These are phyloP conservation scores for Alternaria metachromatica DNA, from an alignment of 2,329 filamentous ascomycete genomes.

Conservation along the genomic window DNA sequence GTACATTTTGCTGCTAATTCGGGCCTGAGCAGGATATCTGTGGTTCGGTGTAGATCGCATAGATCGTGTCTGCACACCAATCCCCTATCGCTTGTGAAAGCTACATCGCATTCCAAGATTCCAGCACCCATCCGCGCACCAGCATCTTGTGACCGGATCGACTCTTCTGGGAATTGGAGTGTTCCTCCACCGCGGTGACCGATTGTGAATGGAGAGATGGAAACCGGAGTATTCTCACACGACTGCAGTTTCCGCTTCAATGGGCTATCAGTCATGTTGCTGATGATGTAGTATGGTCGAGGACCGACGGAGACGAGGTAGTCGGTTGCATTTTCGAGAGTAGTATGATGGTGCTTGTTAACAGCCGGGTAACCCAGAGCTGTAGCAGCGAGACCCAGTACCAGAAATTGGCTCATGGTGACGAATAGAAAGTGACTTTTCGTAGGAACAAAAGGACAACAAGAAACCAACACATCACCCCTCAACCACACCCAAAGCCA, in stretches of 20 bases:
- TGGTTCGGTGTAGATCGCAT: conserved; percentile 73
- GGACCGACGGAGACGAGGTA: conserved; percentile 64
- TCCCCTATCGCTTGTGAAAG: conserved; percentile 68
- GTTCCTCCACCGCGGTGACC: conserved; percentile 64
- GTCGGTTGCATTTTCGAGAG: background rate
- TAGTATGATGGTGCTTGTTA: conserved; percentile 13
- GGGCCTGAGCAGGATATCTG: conserved; percentile 68
- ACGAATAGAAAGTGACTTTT: rapidly evolving
- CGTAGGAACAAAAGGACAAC: background rate
- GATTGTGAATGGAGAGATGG: conserved; percentile 63
- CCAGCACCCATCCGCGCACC: conserved; percentile 72
- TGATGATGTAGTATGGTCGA: conserved; percentile 68
- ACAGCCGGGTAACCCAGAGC: conserved; percentile 17
- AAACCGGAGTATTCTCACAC: conserved; percentile 63
- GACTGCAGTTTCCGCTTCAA: conserved; percentile 66
- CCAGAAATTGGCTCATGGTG: background rate
- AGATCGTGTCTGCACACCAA: conserved; percentile 73
- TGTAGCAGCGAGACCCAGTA: conserved; percentile 15
- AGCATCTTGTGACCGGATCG: conserved; percentile 64
- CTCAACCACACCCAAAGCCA: background rate
- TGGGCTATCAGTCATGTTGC: conserved; percentile 66
- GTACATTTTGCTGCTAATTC: conserved; percentile 70
- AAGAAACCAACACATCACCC: background rate
- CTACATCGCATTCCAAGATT: conserved; percentile 71
- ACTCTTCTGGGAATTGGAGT: conserved; percentile 70